Percentiles rank a stretch among this genome's conserved stretches.
Evolutionary conservation across 768 basidiomycete species (phyloP).

Genomic region (Kwoniella heveanensis): DNA sequence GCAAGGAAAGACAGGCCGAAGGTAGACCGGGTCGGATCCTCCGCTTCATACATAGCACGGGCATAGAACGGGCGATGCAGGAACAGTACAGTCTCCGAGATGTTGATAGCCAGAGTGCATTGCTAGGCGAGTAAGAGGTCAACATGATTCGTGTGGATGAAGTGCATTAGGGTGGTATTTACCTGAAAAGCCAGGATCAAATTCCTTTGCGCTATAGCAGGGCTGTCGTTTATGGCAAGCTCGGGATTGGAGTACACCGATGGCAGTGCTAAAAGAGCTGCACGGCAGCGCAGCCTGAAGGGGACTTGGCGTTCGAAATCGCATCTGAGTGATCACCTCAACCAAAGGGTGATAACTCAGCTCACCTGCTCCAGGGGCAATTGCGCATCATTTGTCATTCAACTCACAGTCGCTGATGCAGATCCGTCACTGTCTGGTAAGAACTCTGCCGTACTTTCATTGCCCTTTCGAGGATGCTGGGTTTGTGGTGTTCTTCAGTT

Average conservation of each 20-base stretch:
- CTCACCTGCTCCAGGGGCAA: too few species aligned
- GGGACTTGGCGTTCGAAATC: conserved; percentile 20
- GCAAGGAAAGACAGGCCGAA: conserved; percentile 21
- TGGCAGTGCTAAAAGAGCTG: conserved; percentile 19
- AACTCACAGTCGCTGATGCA: conserved; percentile 14
- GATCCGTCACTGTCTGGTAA: conserved; percentile 1
- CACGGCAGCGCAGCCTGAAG: conserved; percentile 27
- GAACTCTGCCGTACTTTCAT: not conserved
- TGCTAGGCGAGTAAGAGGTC: too few species aligned
- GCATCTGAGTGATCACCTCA: too few species aligned
- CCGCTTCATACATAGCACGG: conserved; percentile 16
- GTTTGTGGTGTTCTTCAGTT: too few species aligned
- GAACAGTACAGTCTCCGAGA: conserved; percentile 28
- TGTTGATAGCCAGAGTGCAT: conserved; percentile 26
- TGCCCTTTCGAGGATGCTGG: not conserved
- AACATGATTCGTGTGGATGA: too few species aligned
- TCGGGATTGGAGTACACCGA: conserved; percentile 23
- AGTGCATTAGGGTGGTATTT: too few species aligned
- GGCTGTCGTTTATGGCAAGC: conserved; percentile 11
- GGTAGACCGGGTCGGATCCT: conserved; percentile 22
- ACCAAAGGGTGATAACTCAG: too few species aligned
- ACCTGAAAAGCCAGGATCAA: conserved; percentile 16
- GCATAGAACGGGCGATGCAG: conserved; percentile 32
- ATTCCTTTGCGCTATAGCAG: conserved; percentile 9
- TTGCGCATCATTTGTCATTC: too few species aligned